Evolutionary conservation across 495 filamentous ascomycete species (phyloP).

Genomic region (Acidomyces sp.): DNA sequence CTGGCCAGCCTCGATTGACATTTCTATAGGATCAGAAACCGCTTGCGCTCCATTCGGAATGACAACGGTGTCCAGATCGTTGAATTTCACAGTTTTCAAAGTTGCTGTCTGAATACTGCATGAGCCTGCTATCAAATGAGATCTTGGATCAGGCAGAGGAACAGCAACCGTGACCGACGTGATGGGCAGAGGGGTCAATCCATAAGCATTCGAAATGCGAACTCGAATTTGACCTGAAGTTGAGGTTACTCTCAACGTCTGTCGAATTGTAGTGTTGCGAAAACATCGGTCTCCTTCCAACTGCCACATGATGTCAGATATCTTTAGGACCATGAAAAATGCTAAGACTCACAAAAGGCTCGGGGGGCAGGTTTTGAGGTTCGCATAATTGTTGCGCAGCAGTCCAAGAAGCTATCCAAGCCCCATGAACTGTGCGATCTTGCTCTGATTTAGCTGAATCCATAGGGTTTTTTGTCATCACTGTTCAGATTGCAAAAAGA

Average conservation of each 20-base stretch:
- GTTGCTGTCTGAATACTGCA: conserved; percentile 38
- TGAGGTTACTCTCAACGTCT: conserved; percentile 50
- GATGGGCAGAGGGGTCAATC: conserved; percentile 46
- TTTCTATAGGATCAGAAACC: conserved; percentile 51
- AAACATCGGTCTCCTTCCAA: conserved; percentile 28
- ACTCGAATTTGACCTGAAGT: conserved; percentile 44
- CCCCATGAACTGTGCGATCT: too few relatives aligned
- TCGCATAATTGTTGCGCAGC: too few relatives aligned
- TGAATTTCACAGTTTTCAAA: conserved; percentile 44
- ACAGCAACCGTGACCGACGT: conserved; percentile 45
- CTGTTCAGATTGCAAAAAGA: too few relatives aligned
- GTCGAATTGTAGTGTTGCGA: conserved; percentile 49
- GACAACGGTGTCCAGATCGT: conserved; percentile 35
- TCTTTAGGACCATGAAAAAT: background rate
- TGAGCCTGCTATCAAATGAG: conserved; percentile 38
- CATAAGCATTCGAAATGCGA: conserved; percentile 57
- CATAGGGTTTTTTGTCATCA: too few relatives aligned
- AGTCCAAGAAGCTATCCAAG: too few relatives aligned
- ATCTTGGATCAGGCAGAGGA: conserved; percentile 27
- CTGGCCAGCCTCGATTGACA: conserved; percentile 34
- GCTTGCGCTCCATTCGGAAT: conserved; percentile 46
- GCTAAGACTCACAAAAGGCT: conserved; percentile 41
- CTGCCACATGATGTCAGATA: conserved; percentile 19
- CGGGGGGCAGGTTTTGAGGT: conserved; percentile 50
- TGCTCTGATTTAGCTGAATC: too few relatives aligned